These are phyloP conservation scores for Rhodotorula graminis DNA, from an alignment of 768 basidiomycete species.

Conservation along the genomic window DNA sequence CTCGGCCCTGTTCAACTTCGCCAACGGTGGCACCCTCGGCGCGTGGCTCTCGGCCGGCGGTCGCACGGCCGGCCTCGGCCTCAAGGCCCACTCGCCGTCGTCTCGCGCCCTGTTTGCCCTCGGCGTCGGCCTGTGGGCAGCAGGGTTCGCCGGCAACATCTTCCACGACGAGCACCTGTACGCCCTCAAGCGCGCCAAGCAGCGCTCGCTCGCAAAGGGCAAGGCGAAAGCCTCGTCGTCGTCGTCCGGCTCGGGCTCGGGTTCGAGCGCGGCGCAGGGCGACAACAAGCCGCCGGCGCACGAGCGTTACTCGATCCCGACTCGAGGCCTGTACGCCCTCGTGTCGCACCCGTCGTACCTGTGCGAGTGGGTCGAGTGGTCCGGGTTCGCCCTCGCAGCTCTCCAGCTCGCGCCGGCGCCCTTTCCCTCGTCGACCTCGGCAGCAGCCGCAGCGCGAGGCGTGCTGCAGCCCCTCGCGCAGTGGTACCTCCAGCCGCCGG, in stretches of 20 bases:
- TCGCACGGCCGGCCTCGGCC: not conserved
- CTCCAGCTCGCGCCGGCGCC: constrained; percentile 52
- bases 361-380: constrained; percentile 94
- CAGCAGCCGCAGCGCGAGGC: no score
- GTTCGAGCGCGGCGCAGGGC: constrained; percentile 41
- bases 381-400: constrained; percentile 70
- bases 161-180: constrained; percentile 85
- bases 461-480: not conserved
- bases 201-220: constrained; percentile 46
- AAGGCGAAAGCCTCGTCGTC: not conserved
- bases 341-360: constrained; percentile 91
- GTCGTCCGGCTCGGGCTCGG: not conserved
- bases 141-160: constrained; percentile 73
- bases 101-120: constrained; percentile 30
- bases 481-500: constrained; percentile 57
- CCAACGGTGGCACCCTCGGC: constrained; percentile 56
- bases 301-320: constrained; percentile 45
- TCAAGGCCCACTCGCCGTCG: not conserved
- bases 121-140: constrained; percentile 56
- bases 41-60: constrained; percentile 5
- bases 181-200: constrained; percentile 52
- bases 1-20: constrained; percentile 62
- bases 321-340: constrained; percentile 68
- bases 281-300: constrained; percentile 34
- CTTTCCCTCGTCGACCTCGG: constrained; percentile 32